phyloP scores from a whole-genome alignment of 2,329 filamentous ascomycete species.

The Arthrobotrys megalospora region DNA sequence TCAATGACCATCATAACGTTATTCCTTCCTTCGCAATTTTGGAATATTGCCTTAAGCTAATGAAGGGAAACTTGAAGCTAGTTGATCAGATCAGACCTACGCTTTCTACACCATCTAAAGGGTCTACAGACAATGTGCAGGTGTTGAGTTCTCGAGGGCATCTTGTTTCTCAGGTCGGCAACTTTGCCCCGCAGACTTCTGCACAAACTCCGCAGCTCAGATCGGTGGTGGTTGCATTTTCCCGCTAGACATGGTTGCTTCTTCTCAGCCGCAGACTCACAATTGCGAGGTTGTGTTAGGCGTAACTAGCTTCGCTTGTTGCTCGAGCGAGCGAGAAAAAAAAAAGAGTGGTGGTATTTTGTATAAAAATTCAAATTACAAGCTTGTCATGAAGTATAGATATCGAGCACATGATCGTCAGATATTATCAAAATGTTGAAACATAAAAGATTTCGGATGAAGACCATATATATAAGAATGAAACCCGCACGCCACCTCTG shows the following conservation, averaged over 20 bases:
- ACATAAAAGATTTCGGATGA: conserved; percentile 30
- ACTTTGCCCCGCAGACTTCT: conserved; percentile 25
- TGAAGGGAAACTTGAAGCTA: too few relatives aligned
- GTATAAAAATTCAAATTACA: conserved; percentile 30
- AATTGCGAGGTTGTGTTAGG: background rate
- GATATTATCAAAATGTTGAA: conserved; percentile 30
- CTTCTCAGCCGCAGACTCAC: conserved; percentile 55
- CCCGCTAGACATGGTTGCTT: conserved; percentile 40
- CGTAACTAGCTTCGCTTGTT: background rate
- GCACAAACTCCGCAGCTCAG: background rate
- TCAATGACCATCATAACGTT: conserved; percentile 28
- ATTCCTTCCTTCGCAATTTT: conserved; percentile 20
- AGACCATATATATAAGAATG: conserved; percentile 35
- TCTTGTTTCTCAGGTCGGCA: conserved; percentile 14
- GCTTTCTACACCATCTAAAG: too few relatives aligned
- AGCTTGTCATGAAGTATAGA: conserved; percentile 36
- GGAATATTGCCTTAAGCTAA: background rate
- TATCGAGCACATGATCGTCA: conserved; percentile 26
- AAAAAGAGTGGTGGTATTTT: background rate
- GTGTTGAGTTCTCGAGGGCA: background rate
- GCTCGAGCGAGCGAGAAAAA: background rate
- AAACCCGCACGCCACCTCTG: conserved; percentile 14
- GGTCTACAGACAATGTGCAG: too few relatives aligned
- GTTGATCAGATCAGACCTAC: too few relatives aligned
- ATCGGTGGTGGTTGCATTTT: conserved; percentile 7